Conservation (phyloP, 345 rosid species). For the Dipteronia dyeriana region DNA sequence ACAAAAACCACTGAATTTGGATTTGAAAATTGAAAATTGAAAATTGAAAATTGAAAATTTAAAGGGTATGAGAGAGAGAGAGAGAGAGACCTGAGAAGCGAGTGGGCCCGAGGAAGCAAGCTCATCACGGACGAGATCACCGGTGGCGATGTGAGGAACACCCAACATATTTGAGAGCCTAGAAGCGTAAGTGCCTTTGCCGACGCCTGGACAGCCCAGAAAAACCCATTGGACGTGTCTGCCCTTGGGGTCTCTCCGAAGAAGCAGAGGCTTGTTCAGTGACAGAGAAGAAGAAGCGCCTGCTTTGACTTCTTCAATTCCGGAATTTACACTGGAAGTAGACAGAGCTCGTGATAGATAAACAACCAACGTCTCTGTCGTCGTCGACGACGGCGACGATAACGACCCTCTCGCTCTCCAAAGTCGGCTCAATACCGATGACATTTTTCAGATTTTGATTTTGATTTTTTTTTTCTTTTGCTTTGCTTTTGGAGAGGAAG, state of each 20-base stretch:
- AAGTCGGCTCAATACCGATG: slow-evolving; percentile 40
- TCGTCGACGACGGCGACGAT: not conserved
- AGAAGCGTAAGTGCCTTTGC: slow-evolving; percentile 97
- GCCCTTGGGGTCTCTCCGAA: slow-evolving; percentile 31
- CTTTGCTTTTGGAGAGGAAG: not conserved
- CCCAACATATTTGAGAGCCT: slow-evolving; percentile 78
- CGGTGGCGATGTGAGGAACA: slow-evolving; percentile 96
- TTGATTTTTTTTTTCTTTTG: no score
- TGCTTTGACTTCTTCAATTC: slow-evolving; percentile 43
- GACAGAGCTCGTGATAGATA: slow-evolving; percentile 26
- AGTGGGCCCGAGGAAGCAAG: slow-evolving; percentile 76
- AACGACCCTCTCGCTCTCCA: slow-evolving; percentile 24
- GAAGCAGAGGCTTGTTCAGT: slow-evolving; percentile 21
- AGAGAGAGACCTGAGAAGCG: slow-evolving; percentile 63
- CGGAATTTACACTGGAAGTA: slow-evolving; percentile 36
- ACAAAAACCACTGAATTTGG: no score
- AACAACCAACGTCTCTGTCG: slow-evolving; percentile 22
- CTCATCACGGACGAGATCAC: slow-evolving; percentile 97
- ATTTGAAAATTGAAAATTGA: not conserved
- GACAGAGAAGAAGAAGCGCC: slow-evolving; percentile 20
- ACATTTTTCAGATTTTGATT: not conserved
- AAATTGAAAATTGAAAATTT: not conserved
- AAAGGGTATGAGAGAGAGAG: not conserved
- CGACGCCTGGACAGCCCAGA: slow-evolving; percentile 98
- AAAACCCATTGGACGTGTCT: slow-evolving; percentile 88